phyloP scores from a whole-genome alignment of 83 land plant species.

The Thuja plicata region DNA sequence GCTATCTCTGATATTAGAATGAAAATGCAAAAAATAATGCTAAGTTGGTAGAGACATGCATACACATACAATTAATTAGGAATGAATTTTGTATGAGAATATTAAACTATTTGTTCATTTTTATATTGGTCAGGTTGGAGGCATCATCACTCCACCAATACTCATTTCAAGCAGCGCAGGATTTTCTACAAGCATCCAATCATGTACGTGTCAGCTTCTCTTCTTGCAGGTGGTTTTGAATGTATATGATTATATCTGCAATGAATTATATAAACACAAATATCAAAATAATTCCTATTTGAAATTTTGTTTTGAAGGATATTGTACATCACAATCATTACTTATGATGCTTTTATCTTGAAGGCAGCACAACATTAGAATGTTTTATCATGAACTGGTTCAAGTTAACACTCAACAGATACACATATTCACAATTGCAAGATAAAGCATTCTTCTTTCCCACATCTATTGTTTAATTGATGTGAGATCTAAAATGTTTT shows the following conservation, averaged over 20 bases:
- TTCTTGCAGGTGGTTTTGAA: background rate
- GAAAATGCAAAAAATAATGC: background rate
- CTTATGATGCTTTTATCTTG: background rate
- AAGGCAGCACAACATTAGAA: background rate
- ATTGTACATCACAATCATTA: background rate
- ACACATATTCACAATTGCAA: background rate
- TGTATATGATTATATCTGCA: background rate
- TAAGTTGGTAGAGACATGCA: background rate
- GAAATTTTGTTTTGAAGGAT: background rate
- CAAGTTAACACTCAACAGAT: background rate
- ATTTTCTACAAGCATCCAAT: conserved; percentile 6
- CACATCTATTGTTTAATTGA: too few relatives aligned
- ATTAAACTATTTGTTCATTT: background rate
- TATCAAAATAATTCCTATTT: background rate
- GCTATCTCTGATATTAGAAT: background rate
- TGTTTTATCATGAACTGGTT: background rate
- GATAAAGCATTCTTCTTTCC: background rate
- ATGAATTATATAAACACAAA: background rate
- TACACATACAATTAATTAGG: background rate
- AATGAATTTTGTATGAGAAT: background rate
- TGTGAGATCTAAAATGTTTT: too few relatives aligned
- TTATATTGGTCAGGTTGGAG: conserved; percentile 24
- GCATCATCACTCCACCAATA: conserved; percentile 33
- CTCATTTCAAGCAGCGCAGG: conserved; percentile 19
- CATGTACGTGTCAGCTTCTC: background rate